A percentile compares a stretch with the other conserved stretches of the same genome.
phyloP scores from a whole-genome alignment of 768 basidiomycete species.

The Pulveroboletus sp. region DNA sequence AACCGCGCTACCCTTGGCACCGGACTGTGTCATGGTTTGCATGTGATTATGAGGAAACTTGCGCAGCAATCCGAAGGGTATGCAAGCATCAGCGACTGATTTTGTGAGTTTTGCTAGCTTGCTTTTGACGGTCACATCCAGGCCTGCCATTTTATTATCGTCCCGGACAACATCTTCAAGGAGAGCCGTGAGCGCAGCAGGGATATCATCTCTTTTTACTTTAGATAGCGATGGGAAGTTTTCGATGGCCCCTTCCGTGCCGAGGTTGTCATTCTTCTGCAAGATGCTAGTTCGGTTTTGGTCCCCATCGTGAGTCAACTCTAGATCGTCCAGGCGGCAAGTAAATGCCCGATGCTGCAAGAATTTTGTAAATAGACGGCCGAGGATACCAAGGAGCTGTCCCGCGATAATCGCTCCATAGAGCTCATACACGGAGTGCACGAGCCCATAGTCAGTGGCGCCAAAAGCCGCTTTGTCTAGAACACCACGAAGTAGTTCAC shows the following conservation, averaged over 20 bases:
- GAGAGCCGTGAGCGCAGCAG: constrained; percentile 54
- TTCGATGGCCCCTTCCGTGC: constrained; percentile 85
- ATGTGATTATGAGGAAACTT: constrained; percentile 98
- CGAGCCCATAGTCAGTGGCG: constrained; percentile 91
- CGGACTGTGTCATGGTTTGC: constrained; percentile 98
- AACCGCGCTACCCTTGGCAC: constrained; percentile 96
- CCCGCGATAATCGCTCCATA: constrained; percentile 90
- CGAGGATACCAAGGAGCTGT: constrained; percentile 86
- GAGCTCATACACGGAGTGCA: constrained; percentile 94
- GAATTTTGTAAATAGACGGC: constrained; percentile 94
- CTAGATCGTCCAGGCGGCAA: constrained; percentile 97
- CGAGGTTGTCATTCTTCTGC: constrained; percentile 61
- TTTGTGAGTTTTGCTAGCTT: constrained; percentile 84
- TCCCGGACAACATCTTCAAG: constrained; percentile 92
- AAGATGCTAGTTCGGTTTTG: constrained; percentile 63
- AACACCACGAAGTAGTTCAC: constrained; percentile 89
- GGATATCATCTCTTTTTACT: constrained; percentile 49
- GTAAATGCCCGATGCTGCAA: constrained; percentile 96
- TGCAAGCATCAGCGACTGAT: constrained; percentile 81
- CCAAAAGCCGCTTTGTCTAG: constrained; percentile 98
- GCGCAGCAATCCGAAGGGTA: constrained; percentile 84
- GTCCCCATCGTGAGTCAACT: constrained; percentile 82
- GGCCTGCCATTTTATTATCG: constrained; percentile 94
- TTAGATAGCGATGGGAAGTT: constrained; percentile 75
- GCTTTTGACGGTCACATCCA: constrained; percentile 89